Base-by-base conservation (phyloP, 495 filamentous ascomycete species). In the Pyronema domesticum region DNA sequence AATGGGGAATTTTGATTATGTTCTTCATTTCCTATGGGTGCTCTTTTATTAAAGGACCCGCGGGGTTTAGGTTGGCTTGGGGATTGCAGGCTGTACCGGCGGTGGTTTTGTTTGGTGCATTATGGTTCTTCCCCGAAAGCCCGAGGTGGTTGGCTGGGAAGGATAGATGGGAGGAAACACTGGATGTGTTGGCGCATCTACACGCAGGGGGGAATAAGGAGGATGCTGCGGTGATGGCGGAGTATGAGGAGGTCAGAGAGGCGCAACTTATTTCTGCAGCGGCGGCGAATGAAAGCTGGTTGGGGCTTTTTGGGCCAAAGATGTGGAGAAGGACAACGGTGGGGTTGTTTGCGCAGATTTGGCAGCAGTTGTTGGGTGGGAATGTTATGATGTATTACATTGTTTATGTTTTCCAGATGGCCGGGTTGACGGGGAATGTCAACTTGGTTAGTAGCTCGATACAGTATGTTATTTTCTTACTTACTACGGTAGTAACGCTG, bases 1-100 rank as follows among this genome's bases (percentile, higher is more conserved):
- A 80, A 51, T 85, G 80, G 80, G 84, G 84, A 64, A 86, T 87
- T 57, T 56, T 86, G 56, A 86, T 87, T 65, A 86, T 88, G 83
- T 87, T 81, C 72, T 73, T 76, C 65, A 80, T 93, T 61, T 85
- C 77, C 55, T 91, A 85, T 53, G 86, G 84, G 11, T 81, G 74
- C 66, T 78, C 77, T 19, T 86, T 73, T 65, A 75, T 91, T 55
- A 58, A 71, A 0, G 71, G 74, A 9, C 63, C 72, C n/a, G 73
- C 74, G 2, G 70, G 81, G 19, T 89, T 82, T 71, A 74, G 84
- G 36, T 65, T 85, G 17, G 83, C 83, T 17, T 89, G 83, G 84
- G 85, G 76, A 56, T 63, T 86, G 3, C 84, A 88, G 66, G 81
- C 80, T 69, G 68, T 88, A 51, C 84, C 85, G 0, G 83, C 80